Conservation (phyloP, 2,329 filamentous ascomycete species). For the Botrytis fabae region DNA sequence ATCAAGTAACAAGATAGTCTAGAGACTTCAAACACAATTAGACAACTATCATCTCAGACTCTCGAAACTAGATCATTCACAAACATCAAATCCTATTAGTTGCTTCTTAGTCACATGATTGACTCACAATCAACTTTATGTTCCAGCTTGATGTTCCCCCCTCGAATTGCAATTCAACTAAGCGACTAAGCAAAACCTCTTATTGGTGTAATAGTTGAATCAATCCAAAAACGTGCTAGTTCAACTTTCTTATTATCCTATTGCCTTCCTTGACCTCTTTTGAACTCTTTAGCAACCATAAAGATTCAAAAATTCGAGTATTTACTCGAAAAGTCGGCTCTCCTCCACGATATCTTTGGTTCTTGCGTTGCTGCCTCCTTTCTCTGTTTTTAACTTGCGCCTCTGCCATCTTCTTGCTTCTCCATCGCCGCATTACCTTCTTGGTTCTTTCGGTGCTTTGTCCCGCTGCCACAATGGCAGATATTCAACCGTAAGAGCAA, state of each 20-base stretch:
- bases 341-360: neutral
- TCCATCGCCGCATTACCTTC: neutral
- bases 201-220: neutral
- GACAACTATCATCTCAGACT: neutral
- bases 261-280: neutral
- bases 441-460: neutral
- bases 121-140: no score
- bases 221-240: neutral
- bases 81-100: neutral
- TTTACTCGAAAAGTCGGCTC: neutral
- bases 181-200: neutral
- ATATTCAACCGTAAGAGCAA: neutral
- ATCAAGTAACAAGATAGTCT: neutral
- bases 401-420: neutral
- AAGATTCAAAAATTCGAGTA: constrained; percentile 1
- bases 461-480: constrained; percentile 1
- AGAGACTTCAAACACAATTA: neutral
- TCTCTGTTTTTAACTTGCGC: neutral
- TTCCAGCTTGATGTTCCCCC: neutral
- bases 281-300: constrained; percentile 5
- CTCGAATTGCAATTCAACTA: neutral
- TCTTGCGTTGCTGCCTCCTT: neutral
- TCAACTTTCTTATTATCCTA: neutral
- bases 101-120: neutral
- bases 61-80: neutral